Evolutionary conservation across 2,329 filamentous ascomycete genomes (phyloP).

Genomic region (Ophiocordyceps robertsii): DNA sequence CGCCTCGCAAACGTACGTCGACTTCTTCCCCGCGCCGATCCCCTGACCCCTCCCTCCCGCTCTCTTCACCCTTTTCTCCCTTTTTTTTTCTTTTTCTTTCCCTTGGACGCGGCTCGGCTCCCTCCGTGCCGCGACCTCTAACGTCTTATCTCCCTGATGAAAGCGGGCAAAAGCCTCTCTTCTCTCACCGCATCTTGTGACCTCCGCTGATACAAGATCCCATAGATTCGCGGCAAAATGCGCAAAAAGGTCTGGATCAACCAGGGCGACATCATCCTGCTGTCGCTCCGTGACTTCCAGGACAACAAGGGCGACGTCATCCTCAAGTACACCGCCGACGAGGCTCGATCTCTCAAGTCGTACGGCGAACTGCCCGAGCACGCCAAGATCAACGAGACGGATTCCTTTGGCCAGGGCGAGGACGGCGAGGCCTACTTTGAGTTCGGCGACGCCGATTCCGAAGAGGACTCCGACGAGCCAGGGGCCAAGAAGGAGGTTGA

Average conservation of each 20-base stretch:
- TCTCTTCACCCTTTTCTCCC: neutral
- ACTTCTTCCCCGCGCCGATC: neutral
- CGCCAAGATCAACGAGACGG: conserved; percentile 99
- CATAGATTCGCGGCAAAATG: conserved; percentile 67
- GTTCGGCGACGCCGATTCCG: conserved; percentile 83
- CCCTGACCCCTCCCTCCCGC: neutral
- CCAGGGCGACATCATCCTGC: conserved; percentile 86
- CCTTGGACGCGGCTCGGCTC: too few relatives aligned
- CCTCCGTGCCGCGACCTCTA: too few relatives aligned
- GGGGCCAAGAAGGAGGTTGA: conserved; percentile 67
- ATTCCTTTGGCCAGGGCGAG: conserved; percentile 83
- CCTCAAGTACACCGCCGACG: conserved; percentile 91
- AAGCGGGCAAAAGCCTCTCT: neutral
- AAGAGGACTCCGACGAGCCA: conserved; percentile 34
- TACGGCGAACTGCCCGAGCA: conserved; percentile 95
- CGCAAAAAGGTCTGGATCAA: conserved; percentile 99
- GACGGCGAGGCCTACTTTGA: conserved; percentile 96
- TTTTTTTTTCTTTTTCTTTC: neutral
- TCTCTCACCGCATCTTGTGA: neutral
- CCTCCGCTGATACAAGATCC: neutral
- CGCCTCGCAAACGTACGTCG: conserved; percentile 26
- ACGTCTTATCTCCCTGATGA: too few relatives aligned
- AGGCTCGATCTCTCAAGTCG: conserved; percentile 87
- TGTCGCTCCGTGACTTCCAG: conserved; percentile 83
- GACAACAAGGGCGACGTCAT: conserved; percentile 96